Evolutionary conservation across 805 yeast species (phyloP).

Genomic region (Yueomyces sinensis): DNA sequence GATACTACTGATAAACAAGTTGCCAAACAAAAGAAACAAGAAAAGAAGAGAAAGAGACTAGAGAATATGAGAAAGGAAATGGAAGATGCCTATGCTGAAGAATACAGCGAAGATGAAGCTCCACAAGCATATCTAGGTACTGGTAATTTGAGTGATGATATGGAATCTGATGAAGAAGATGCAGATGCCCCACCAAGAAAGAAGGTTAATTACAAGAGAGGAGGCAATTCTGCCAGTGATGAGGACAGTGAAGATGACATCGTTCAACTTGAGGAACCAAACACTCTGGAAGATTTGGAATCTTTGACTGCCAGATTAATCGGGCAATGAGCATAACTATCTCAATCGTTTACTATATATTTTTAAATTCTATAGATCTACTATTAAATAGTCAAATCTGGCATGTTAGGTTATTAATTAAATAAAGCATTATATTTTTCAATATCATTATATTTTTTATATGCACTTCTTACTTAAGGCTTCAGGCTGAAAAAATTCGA

Average conservation of each 20-base stretch:
- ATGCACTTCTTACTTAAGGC: too few relatives aligned
- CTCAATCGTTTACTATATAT: too few relatives aligned
- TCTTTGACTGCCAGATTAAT: constrained; percentile 52
- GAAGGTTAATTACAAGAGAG: constrained; percentile 5
- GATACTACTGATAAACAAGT: constrained; percentile 69
- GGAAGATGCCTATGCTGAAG: constrained; percentile 24
- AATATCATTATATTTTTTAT: too few relatives aligned
- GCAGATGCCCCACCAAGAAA: constrained; percentile 17
- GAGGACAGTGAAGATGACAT: constrained; percentile 26
- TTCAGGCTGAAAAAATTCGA: too few relatives aligned
- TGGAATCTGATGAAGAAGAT: constrained; percentile 22
- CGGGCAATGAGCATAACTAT: too few relatives aligned
- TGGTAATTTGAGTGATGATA: constrained; percentile 28
- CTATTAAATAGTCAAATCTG: too few relatives aligned
- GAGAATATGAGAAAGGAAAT: constrained; percentile 52
- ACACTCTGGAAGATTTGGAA: constrained; percentile 87
- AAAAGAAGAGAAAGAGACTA: constrained; percentile 78
- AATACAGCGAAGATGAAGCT: constrained; percentile 13
- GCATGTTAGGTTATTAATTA: too few relatives aligned
- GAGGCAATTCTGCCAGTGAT: constrained; percentile 2
- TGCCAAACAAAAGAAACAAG: constrained; percentile 67
- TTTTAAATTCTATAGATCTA: too few relatives aligned
- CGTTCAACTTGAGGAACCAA: constrained; percentile 76
- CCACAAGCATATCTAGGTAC: constrained; percentile 22
- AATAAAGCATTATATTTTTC: too few relatives aligned